Conservation (phyloP, 2,329 filamentous ascomycete genomes). For the Pseudogymnoascus sp. region DNA sequence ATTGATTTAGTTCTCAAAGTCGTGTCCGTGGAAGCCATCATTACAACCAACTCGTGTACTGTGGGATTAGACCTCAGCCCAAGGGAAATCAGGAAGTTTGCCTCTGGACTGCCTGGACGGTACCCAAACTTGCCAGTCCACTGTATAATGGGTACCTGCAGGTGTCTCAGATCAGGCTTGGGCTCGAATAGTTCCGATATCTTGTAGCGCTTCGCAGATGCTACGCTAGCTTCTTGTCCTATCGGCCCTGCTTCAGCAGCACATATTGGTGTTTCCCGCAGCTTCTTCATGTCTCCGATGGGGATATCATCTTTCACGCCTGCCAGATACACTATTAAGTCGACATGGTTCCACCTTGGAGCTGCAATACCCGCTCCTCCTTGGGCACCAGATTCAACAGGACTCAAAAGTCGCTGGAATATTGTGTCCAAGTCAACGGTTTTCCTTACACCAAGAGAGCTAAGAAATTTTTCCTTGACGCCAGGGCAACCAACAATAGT, state of each 20-base stretch:
- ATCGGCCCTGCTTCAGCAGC: slow-evolving; percentile 60
- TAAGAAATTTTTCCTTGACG: slow-evolving; percentile 85
- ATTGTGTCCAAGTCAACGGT: slow-evolving; percentile 92
- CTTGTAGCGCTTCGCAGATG: slow-evolving; percentile 52
- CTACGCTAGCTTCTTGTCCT: slow-evolving; percentile 46
- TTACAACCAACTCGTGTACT: slow-evolving; percentile 64
- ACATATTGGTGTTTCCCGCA: slow-evolving; percentile 72
- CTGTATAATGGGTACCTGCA: slow-evolving; percentile 69
- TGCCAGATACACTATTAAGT: slow-evolving; percentile 87
- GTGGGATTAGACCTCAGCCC: slow-evolving; percentile 67
- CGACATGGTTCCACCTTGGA: slow-evolving; percentile 81
- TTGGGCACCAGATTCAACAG: slow-evolving; percentile 40
- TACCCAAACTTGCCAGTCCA: slow-evolving; percentile 67
- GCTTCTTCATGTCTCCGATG: slow-evolving; percentile 65
- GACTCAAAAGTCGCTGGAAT: slow-evolving; percentile 72
- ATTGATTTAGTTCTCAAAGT: slow-evolving; percentile 60
- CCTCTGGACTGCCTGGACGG: slow-evolving; percentile 59
- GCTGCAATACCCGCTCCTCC: slow-evolving; percentile 36
- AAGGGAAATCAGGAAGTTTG: slow-evolving; percentile 61
- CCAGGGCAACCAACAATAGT: slow-evolving; percentile 66
- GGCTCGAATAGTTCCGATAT: slow-evolving; percentile 78
- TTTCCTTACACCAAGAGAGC: slow-evolving; percentile 80
- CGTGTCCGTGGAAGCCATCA: slow-evolving; percentile 59
- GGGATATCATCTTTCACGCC: slow-evolving; percentile 89
- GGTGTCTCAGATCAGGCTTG: slow-evolving; percentile 56